phyloP scores from a whole-genome alignment of 75 land plant genomes.

The Adiantum capillusveneris region DNA sequence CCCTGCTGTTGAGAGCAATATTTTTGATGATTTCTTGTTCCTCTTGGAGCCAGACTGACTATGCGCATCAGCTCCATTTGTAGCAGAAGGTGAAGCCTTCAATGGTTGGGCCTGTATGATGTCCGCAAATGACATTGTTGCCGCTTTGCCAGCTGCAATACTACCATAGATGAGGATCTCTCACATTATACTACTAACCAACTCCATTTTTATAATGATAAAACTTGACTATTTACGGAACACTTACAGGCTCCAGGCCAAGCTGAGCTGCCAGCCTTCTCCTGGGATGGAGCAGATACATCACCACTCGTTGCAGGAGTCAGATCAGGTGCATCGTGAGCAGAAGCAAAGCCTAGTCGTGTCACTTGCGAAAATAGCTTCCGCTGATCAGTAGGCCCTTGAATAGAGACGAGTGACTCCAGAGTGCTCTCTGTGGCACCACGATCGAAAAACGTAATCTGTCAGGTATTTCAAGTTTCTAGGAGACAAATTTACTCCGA shows the following conservation, averaged over 20 bases:
- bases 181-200: background rate
- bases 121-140: constrained; percentile 57
- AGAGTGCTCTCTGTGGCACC: no score
- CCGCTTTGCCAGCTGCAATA: constrained; percentile 20
- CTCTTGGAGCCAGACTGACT: constrained; percentile 25
- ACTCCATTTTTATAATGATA: background rate
- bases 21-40: constrained; percentile 59
- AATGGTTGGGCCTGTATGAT: constrained; percentile 30
- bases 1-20: constrained; percentile 75
- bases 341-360: constrained; percentile 76
- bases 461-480: no score
- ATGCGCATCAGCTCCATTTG: constrained; percentile 7
- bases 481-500: no score
- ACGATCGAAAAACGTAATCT: no score
- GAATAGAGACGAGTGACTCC: no score
- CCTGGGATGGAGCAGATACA: background rate
- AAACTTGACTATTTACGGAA: background rate
- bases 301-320: background rate
- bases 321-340: constrained; percentile 61
- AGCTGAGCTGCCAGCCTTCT: background rate
- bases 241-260: constrained; percentile 15
- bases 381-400: constrained; percentile 36
- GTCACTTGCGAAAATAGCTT: constrained; percentile 60
- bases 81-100: background rate
- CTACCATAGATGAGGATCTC: background rate